A percentile compares a stretch with the other conserved stretches of the same genome.
These are phyloP conservation scores for Cyberlindnera amylophila DNA, from an alignment of 805 yeast genomes.

Conservation along the genomic window DNA sequence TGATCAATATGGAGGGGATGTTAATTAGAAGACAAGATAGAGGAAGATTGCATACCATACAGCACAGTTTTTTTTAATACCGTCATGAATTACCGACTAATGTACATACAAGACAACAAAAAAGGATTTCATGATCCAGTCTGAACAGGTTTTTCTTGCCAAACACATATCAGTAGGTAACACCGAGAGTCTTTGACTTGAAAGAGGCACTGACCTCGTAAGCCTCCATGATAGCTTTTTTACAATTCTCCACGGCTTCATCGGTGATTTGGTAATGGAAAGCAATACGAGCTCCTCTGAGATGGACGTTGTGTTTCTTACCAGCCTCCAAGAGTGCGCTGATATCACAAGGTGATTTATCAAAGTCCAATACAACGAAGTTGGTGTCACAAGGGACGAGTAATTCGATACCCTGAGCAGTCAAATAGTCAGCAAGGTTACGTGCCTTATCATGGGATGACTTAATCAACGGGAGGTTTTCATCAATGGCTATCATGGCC, in stretches of 20 bases:
- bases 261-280: conserved; percentile 8
- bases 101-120: not conserved
- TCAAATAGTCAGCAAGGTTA: conserved; percentile 50
- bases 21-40: not conserved
- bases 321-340: conserved; percentile 51
- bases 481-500: conserved; percentile 76
- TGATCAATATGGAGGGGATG: conserved; percentile 9
- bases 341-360: conserved; percentile 46
- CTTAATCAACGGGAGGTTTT: conserved; percentile 50
- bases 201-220: conserved; percentile 31
- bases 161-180: not conserved
- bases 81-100: not conserved
- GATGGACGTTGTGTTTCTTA: conserved; percentile 50
- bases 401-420: conserved; percentile 48
- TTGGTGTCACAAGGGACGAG: conserved; percentile 81
- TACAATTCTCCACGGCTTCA: conserved; percentile 53
- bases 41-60: too few relatives aligned
- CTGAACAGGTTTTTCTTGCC: not conserved
- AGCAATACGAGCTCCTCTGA: conserved; percentile 7
- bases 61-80: too few relatives aligned
- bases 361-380: conserved; percentile 71
- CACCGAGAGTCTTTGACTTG: not conserved
- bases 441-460: conserved; percentile 49
- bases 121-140: too few relatives aligned
- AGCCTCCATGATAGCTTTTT: conserved; percentile 54